Evolutionary conservation across 495 filamentous ascomycete genomes (phyloP).

Genomic region (Endocarpon pusillum): DNA sequence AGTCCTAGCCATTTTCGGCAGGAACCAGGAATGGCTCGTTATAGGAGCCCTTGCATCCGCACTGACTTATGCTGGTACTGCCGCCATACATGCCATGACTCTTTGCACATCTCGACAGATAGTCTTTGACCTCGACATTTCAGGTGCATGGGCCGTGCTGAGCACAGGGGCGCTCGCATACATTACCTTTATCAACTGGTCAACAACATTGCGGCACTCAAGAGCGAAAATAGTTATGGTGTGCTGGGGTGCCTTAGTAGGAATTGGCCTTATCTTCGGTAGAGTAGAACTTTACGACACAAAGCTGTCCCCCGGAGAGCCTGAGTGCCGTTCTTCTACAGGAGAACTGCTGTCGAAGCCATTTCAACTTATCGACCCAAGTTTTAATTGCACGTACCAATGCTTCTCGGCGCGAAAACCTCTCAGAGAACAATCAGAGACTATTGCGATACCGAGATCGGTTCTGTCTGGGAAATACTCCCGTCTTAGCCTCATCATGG

Average conservation of each 20-base stretch:
- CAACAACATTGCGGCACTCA: conserved; percentile 4
- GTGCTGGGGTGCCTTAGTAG: background rate
- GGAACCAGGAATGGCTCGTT: conserved; percentile 6
- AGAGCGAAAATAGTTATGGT: conserved; percentile 1
- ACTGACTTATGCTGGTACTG: conserved; percentile 6
- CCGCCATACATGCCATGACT: conserved; percentile 7
- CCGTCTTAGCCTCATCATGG: background rate
- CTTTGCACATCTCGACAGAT: conserved; percentile 4
- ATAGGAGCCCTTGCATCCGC: conserved; percentile 6
- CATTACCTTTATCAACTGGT: conserved; percentile 7
- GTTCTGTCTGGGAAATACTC: background rate
- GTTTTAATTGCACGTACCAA: conserved; percentile 1
- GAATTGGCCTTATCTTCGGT: conserved; percentile 1
- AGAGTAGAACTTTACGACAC: background rate
- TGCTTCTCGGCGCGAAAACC: background rate
- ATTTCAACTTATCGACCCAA: background rate
- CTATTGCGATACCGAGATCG: background rate
- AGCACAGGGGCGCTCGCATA: conserved; percentile 5
- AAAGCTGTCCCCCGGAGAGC: background rate
- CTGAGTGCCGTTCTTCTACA: background rate
- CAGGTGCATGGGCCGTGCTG: conserved; percentile 5
- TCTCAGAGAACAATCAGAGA: conserved; percentile 1
- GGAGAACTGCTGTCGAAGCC: background rate
- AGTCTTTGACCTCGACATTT: conserved; percentile 5
- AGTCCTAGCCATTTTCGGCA: conserved; percentile 6